Evolutionary conservation across 805 yeast species (phyloP), one percentile per base, ranked within the genome.

Genomic region (Yamadazyma sp.): DNA sequence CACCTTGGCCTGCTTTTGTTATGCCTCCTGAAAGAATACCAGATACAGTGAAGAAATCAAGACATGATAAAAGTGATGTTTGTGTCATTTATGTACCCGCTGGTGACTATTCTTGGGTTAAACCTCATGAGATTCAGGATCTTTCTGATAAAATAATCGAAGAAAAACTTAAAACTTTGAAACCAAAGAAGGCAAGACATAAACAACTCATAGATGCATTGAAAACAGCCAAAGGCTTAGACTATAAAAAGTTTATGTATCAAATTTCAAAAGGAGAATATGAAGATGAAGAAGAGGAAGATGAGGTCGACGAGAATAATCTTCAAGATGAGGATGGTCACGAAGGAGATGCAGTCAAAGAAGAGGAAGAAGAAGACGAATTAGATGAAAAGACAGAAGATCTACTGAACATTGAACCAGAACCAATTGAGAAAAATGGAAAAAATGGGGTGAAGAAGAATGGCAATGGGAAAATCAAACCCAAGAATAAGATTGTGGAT

Each of bases 1-100:
- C 73, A 1, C 63, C 68, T 11, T 72, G 78, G 78, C 78, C 78
- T 6, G 66, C 73, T 10, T 65, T 70, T 31, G 65, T 72, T 33
- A 62, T 60, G 66, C 73, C 75, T 2, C 43, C 47, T 14, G 54
- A 52, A 23, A 48, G 61, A 47, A 58, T 65, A 11, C 70, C 73
- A 1, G 43, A 50, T 2, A 52, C 56, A 17, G 64, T 67, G 10
- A 36, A 58, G 49, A 51, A 53, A 37, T 68, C 53, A 19, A 58
- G 64, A 48, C 60, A 59, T 52, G 60, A 62, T 30, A 47, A 56
- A 33, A 56, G 65, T 13, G 59, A 56, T 20, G 52, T 47, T 40
- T 69, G 73, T 46, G 73, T 67, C 11, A 63, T 66, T 14, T 69
- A 67, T 49, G 65, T 68, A 27, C 73, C 73, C 5, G 72, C 66